Evolutionary conservation across 768 basidiomycete genomes (phyloP).

Genomic region (Paxillus rubicundulus): DNA sequence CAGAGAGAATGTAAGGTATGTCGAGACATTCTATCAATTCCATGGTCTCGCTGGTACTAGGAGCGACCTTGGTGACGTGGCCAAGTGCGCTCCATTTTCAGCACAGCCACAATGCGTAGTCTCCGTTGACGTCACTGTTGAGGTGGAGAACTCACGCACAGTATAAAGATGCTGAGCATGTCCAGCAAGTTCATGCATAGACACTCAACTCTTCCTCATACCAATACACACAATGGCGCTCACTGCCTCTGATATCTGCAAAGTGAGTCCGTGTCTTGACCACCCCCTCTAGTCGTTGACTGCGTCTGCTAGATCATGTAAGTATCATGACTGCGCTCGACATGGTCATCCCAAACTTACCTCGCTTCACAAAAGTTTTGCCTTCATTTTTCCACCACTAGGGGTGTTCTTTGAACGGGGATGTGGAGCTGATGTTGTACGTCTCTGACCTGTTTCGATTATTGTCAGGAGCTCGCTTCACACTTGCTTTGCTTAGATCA

Average conservation of each 20-base stretch:
- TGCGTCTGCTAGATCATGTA: slow-evolving; percentile 46
- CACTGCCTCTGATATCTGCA: slow-evolving; percentile 75
- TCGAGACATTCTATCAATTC: slow-evolving; percentile 14
- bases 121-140: slow-evolving; percentile 28
- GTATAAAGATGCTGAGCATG: no score
- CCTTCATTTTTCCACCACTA: slow-evolving; percentile 76
- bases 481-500: slow-evolving; percentile 38
- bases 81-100: background rate
- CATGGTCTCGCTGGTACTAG: slow-evolving; percentile 2
- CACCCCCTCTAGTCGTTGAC: background rate
- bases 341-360: slow-evolving; percentile 14
- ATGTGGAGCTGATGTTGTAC: slow-evolving; percentile 70
- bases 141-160: no score
- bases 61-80: no score
- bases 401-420: slow-evolving; percentile 90
- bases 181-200: no score
- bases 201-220: background rate
- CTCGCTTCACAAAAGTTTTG: slow-evolving; percentile 40
- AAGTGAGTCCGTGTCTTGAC: slow-evolving; percentile 41
- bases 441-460: slow-evolving; percentile 24
- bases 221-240: slow-evolving; percentile 51
- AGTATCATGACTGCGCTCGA: slow-evolving; percentile 5
- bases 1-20: slow-evolving; percentile 36
- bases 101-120: slow-evolving; percentile 11
- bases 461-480: slow-evolving; percentile 1